Conservation (phyloP, 202 grass and related monocot genomes). For the Saccharum hybrid region DNA sequence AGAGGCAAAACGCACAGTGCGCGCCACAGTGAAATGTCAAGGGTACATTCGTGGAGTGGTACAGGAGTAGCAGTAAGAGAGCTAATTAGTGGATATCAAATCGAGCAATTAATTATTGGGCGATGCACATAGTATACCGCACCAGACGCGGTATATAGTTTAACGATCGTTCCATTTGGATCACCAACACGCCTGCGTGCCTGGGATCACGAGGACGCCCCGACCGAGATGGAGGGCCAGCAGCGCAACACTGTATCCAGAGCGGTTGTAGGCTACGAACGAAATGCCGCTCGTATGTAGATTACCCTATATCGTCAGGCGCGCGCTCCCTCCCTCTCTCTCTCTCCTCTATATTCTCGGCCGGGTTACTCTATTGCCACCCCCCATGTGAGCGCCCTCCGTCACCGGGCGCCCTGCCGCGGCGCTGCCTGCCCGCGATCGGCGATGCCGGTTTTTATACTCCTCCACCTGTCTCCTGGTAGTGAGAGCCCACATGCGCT, state of each 20-base stretch:
- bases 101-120: neutral
- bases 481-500: slow-evolving; percentile 36
- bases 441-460: slow-evolving; percentile 47
- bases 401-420: slow-evolving; percentile 52
- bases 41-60: slow-evolving; percentile 18
- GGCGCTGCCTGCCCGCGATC: slow-evolving; percentile 35
- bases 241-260: no score
- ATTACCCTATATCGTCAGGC: no score
- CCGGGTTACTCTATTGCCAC: slow-evolving; percentile 49
- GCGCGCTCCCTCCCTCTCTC: no score
- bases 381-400: slow-evolving; percentile 69
- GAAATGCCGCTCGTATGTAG: neutral
- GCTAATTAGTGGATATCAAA: neutral
- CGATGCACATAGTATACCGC: neutral
- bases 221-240: slow-evolving; percentile 24
- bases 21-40: slow-evolving; percentile 13
- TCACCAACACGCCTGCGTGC: slow-evolving; percentile 41
- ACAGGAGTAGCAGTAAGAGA: neutral
- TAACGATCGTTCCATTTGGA: slow-evolving; percentile 54
- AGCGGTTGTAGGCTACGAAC: neutral
- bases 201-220: slow-evolving; percentile 76
- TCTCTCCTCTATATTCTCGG: neutral
- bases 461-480: slow-evolving; percentile 47
- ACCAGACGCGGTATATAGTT: slow-evolving; percentile 14
- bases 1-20: slow-evolving; percentile 19